These are phyloP conservation scores for Purshia tridentata DNA, from an alignment of 306 rosid species.

Conservation along the genomic window DNA sequence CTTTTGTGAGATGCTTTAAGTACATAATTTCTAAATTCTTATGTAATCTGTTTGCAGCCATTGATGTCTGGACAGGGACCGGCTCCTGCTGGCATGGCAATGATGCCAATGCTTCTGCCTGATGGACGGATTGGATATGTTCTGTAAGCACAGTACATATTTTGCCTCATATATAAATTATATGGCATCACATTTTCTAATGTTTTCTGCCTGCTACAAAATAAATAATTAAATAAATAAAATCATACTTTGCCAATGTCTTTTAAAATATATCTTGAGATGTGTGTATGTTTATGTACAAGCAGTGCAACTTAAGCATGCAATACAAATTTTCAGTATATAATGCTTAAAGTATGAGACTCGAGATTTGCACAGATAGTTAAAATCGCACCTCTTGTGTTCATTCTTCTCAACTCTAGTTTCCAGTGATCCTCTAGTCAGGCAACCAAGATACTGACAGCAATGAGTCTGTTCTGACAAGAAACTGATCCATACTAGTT, in stretches of 20 bases:
- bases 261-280: neutral
- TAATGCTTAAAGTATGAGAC: neutral
- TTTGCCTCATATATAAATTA: conserved; percentile 2
- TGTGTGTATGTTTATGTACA: neutral
- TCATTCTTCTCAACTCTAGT: conserved; percentile 2
- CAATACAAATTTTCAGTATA: neutral
- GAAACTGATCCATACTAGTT: neutral
- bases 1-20: neutral
- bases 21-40: conserved; percentile 5
- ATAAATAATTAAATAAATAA: neutral
- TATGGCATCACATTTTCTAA: conserved; percentile 3
- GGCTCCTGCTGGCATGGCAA: conserved; percentile 78
- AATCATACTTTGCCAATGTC: neutral
- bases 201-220: neutral
- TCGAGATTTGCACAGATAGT: neutral
- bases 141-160: conserved; percentile 56
- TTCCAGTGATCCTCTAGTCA: neutral
- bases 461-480: conserved; percentile 1
- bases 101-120: conserved; percentile 97
- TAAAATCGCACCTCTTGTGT: neutral
- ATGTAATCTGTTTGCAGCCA: conserved; percentile 56
- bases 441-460: neutral
- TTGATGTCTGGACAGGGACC: conserved; percentile 82
- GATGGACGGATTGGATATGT: conserved; percentile 95
- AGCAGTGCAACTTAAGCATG: neutral